These are phyloP conservation scores for Candida oleophila DNA, from an alignment of 805 yeast genomes.

Conservation along the genomic window DNA sequence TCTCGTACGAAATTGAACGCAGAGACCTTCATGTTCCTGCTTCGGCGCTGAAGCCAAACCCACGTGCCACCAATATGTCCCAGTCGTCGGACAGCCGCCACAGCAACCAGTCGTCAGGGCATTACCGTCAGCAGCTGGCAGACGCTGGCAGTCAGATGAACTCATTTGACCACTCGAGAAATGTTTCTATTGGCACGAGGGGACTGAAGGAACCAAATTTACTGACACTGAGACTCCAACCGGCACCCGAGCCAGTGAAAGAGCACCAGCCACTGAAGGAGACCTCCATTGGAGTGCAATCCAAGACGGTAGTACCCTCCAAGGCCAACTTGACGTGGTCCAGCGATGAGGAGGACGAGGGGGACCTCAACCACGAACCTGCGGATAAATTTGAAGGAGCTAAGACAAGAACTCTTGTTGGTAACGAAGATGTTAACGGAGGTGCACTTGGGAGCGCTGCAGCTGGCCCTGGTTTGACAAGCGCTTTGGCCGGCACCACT, in stretches of 20 bases:
- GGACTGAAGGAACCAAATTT: background rate
- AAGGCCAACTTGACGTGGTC: constrained; percentile 87
- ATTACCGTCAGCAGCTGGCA: background rate
- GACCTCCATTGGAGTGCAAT: constrained; percentile 45
- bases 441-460: no score
- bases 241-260: constrained; percentile 12
- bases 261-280: background rate
- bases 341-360: constrained; percentile 71
- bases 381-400: background rate
- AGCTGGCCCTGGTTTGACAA: background rate
- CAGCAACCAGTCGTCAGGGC: background rate
- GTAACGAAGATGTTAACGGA: background rate
- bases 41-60: background rate
- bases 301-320: constrained; percentile 76
- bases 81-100: background rate
- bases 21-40: constrained; percentile 50
- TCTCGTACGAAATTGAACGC: constrained; percentile 81
- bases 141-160: background rate
- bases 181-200: background rate
- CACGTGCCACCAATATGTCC: background rate
- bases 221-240: constrained; percentile 2
- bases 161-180: background rate
- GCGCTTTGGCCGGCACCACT: background rate
- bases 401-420: background rate
- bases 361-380: constrained; percentile 7